Evolutionary conservation across 495 filamentous ascomycete species (phyloP), one percentile per base, ranked within the genome.

Genomic region (Xylaria sp.): DNA sequence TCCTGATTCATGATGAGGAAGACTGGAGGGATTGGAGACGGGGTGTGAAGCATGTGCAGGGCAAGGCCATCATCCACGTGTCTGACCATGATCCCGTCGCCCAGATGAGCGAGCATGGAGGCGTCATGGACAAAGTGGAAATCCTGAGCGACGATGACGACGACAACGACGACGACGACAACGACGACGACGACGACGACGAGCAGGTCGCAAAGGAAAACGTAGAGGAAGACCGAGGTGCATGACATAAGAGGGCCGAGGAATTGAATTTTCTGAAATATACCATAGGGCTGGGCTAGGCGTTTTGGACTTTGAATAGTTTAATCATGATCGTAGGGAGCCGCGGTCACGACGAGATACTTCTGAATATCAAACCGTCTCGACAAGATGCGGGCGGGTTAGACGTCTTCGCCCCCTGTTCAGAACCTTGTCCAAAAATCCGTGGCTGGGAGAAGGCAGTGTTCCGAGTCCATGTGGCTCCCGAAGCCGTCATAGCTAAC

Each of bases 61-160:
- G 94, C 33, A 97, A 97, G 77, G 86, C 89, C 19, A 92, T 99
- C 48, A 89, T 99, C 65, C 91, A 94, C 76, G 89, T 99, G 14
- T 88, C 88, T 15, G 90, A 93, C 61, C 81, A 82, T 55, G 90
- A 93, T 74, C 87, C 90, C 11, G 76, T 77, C 21, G 81, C 83
- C 41, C 82, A 87, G 63, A 85, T 84, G 5, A 78, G 79, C 1
- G 92, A 89, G 61, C 83, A 93, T 46, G 86, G 88, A 37, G 89
- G 88, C 41, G 93, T 94, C 11, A 87, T 98, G 33, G 95, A 96
- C 75, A 93, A 98, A 76, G 96, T 99, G 7, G 93, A 98, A 77
- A 90, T 88, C 7, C 85, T 98, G 58, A 85, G 84, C 44, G 83
- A 84, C 21, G 77, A 79, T 72, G 92, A 94, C 75, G 93, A 95